These are phyloP conservation scores for Lolium rigidum DNA, from an alignment of 176 grass and related monocot species.

Conservation along the genomic window DNA sequence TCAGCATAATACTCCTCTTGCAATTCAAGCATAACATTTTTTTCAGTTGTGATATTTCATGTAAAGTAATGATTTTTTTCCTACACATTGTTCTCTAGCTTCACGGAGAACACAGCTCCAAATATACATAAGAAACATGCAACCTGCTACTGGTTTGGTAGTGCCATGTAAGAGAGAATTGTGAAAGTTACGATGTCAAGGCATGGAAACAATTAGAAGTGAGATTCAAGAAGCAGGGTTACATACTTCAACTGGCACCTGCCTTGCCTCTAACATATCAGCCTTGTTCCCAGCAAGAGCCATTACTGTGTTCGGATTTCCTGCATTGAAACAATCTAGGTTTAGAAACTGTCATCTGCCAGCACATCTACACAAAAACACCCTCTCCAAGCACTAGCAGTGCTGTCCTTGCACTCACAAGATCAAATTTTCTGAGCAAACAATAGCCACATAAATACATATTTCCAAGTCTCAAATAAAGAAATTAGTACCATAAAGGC, in stretches of 20 bases:
- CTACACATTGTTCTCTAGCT: background rate
- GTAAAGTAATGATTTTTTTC: background rate
- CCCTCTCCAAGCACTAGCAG: background rate
- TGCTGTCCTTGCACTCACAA: background rate
- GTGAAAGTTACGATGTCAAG: background rate
- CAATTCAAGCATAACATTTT: background rate
- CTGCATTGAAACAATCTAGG: constrained; percentile 45
- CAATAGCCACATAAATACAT: background rate
- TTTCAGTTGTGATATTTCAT: background rate
- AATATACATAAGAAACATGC: background rate
- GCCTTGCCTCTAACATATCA: constrained; percentile 77
- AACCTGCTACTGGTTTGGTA: background rate
- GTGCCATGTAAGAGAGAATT: background rate
- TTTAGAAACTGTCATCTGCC: background rate
- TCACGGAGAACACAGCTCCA: background rate
- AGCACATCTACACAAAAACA: background rate
- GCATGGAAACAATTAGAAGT: background rate
- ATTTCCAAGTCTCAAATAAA: constrained; percentile 23
- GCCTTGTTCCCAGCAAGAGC: constrained; percentile 98
- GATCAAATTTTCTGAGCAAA: constrained; percentile 8
- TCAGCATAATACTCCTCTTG: background rate
- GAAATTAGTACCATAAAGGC: background rate
- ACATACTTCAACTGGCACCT: constrained; percentile 79
- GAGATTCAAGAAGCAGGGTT: constrained; percentile 19
- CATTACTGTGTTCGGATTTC: constrained; percentile 84